Percentiles rank a stretch among this genome's conserved stretches.
These are phyloP conservation scores for Psilocybe cyanescens DNA, from an alignment of 768 basidiomycete species.

Conservation along the genomic window DNA sequence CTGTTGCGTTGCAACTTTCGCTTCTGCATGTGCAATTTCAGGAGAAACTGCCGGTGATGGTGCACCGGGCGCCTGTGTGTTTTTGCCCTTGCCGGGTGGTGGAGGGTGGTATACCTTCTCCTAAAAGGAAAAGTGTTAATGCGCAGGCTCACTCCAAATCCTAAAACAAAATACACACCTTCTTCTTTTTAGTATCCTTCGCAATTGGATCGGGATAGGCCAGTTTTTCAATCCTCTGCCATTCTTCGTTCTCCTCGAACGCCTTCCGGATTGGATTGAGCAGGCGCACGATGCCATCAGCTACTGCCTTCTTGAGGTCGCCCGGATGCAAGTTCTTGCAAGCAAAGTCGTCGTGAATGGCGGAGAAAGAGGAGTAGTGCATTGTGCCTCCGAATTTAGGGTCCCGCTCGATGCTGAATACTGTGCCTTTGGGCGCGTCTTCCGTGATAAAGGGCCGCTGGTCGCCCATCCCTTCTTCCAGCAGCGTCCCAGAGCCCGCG, in stretches of 20 bases:
- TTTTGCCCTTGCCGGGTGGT: slow-evolving; percentile 79
- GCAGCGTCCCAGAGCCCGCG: slow-evolving; percentile 40
- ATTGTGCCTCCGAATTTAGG: slow-evolving; percentile 81
- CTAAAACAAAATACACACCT: slow-evolving; percentile 45
- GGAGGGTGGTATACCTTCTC: slow-evolving; percentile 85
- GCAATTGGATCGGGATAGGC: slow-evolving; percentile 86
- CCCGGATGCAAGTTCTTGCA: slow-evolving; percentile 83
- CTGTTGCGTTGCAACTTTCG: slow-evolving; percentile 16
- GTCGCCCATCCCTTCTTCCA: slow-evolving; percentile 53
- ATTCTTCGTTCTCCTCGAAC: slow-evolving; percentile 80
- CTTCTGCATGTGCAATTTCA: slow-evolving; percentile 18
- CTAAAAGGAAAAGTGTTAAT: slow-evolving; percentile 34
- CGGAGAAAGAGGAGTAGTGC: slow-evolving; percentile 72
- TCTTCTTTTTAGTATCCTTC: slow-evolving; percentile 66
- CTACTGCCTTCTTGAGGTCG: slow-evolving; percentile 84
- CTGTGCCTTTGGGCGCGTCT: slow-evolving; percentile 78
- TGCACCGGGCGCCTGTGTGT: slow-evolving; percentile 32
- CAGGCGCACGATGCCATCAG: slow-evolving; percentile 71
- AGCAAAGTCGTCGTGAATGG: slow-evolving; percentile 75
- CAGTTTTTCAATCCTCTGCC: slow-evolving; percentile 72
- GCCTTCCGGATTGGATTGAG: slow-evolving; percentile 81
- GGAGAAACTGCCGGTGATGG: background rate
- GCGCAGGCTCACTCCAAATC: too few relatives aligned
- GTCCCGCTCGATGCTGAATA: slow-evolving; percentile 80
- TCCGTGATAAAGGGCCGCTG: slow-evolving; percentile 64